Evolutionary conservation across 192 early-diverging fungal genomes (phyloP).

Genomic region (Mortierella hygrophila): DNA sequence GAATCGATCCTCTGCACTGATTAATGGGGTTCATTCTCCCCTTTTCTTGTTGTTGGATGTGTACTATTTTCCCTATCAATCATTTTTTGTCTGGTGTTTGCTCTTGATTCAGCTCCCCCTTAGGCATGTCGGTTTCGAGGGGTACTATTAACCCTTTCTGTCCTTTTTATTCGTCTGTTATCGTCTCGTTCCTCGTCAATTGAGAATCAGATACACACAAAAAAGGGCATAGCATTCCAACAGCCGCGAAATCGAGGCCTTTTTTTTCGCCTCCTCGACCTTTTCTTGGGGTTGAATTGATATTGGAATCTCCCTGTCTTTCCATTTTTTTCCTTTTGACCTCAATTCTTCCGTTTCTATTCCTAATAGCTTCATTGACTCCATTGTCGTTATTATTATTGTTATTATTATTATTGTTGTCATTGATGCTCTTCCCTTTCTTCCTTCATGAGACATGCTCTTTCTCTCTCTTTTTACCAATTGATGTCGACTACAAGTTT

Average conservation of each 20-base stretch:
- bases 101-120: not conserved
- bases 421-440: not conserved
- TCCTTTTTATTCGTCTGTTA: not conserved
- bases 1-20: not conserved
- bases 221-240: slow-evolving; percentile 22
- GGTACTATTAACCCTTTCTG: not conserved
- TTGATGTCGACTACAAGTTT: not conserved
- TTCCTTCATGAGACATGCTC: not conserved
- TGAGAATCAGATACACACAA: slow-evolving; percentile 9
- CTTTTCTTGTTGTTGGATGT: not conserved
- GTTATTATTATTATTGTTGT: no score
- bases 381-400: not conserved
- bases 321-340: not conserved
- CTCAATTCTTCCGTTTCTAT: slow-evolving; percentile 5
- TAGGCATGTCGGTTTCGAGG: not conserved
- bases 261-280: slow-evolving; percentile 5
- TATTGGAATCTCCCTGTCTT: slow-evolving; percentile 33
- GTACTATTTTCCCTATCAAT: not conserved
- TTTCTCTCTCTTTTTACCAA: not conserved
- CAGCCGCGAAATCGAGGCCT: slow-evolving; percentile 11
- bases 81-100: not conserved
- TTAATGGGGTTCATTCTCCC: not conserved
- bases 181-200: not conserved
- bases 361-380: not conserved
- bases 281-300: slow-evolving; percentile 35